Percentiles rank a stretch among this genome's conserved stretches.
Conservation (phyloP, 2,329 filamentous ascomycete species). For the Trichocomaceae sp. region DNA sequence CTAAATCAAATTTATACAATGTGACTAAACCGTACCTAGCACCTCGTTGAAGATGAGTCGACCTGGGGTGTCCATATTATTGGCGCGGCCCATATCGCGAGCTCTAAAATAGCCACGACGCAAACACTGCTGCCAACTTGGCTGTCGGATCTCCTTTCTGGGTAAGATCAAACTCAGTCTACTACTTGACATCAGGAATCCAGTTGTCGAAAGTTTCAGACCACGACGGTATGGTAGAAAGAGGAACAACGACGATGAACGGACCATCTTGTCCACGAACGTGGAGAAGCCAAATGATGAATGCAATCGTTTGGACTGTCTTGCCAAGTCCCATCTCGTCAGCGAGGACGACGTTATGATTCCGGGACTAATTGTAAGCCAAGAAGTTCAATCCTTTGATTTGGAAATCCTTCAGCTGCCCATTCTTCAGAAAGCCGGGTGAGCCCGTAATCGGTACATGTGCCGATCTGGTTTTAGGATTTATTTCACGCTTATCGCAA, state of each 20-base stretch:
- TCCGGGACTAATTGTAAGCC: constrained; percentile 88
- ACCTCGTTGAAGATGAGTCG: too few species aligned
- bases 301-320: constrained; percentile 94
- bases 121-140: too few species aligned
- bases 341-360: constrained; percentile 92
- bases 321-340: constrained; percentile 99
- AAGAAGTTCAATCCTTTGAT: constrained; percentile 91
- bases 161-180: too few species aligned
- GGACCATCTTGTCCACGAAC: constrained; percentile 84
- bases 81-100: too few species aligned
- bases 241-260: constrained; percentile 91
- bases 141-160: too few species aligned
- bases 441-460: constrained; percentile 71
- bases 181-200: constrained; percentile 98
- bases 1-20: too few species aligned
- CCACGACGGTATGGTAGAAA: constrained; percentile 97
- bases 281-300: constrained; percentile 94
- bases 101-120: too few species aligned
- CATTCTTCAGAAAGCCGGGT: constrained; percentile 75
- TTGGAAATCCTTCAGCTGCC: constrained; percentile 86
- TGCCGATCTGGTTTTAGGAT: constrained; percentile 63
- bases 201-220: constrained; percentile 95
- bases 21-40: too few species aligned
- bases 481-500: constrained; percentile 73
- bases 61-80: too few species aligned